phyloP scores from a whole-genome alignment of 2,329 filamentous ascomycete genomes.

The Samsoniella hepiali region DNA sequence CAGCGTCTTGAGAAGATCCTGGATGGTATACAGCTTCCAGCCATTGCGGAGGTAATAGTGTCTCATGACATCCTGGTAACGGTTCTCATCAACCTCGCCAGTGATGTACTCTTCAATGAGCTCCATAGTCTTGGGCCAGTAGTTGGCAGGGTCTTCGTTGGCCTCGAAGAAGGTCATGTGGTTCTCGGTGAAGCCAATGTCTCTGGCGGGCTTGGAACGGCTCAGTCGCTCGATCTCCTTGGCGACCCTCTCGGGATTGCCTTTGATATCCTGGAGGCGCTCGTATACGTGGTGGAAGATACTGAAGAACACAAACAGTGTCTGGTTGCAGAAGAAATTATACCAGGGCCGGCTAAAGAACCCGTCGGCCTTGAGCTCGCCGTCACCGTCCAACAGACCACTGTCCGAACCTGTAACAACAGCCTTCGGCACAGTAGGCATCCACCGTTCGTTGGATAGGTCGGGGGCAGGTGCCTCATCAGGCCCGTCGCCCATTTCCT shows the following conservation, averaged over 20 bases:
- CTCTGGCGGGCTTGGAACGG: constrained; percentile 73
- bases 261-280: constrained; percentile 79
- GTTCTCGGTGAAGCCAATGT: constrained; percentile 81
- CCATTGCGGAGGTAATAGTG: constrained; percentile 88
- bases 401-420: constrained; percentile 50
- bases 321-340: constrained; percentile 88
- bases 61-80: constrained; percentile 86
- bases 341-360: constrained; percentile 77
- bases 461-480: constrained; percentile 60
- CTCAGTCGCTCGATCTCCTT: constrained; percentile 71
- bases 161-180: constrained; percentile 72
- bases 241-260: constrained; percentile 68
- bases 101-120: constrained; percentile 85
- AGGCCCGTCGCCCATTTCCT: constrained; percentile 64
- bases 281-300: constrained; percentile 90
- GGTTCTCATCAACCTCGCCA: constrained; percentile 74
- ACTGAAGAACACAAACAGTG: constrained; percentile 91
- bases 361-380: constrained; percentile 70
- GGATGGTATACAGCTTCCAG: constrained; percentile 91
- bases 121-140: constrained; percentile 80
- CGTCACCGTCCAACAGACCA: constrained; percentile 52
- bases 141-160: constrained; percentile 59
- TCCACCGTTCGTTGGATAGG: constrained; percentile 60
- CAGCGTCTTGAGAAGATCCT: constrained; percentile 79
- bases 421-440: constrained; percentile 58